Evolutionary conservation across 2,329 filamentous ascomycete genomes (phyloP), one percentile per base, ranked within the genome.

Genomic region (Colletotrichum chrysophilum): DNA sequence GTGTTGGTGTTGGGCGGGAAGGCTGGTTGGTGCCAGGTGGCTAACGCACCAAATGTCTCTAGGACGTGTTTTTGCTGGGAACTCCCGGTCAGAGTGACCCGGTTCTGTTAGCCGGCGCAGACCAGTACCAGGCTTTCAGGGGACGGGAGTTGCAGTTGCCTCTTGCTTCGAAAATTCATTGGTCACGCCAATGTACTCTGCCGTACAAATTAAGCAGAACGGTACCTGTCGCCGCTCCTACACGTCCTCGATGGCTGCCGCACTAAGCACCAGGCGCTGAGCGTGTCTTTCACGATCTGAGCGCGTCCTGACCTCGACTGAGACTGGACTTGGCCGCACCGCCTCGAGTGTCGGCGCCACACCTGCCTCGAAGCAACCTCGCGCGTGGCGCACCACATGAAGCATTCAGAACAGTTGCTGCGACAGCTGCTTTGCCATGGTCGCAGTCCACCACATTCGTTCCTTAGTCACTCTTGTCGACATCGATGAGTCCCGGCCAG

Each of bases 1-100:
- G 74, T 65, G 74, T 76, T 75, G 70, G 74, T 76, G 66, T 76
- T 76, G 48, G 26, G 66, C 55, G 71, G 61, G 52, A 76, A 76
- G 74, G 71, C 76, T 69, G 61, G 65, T 21, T 69, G 61, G 65
- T 21, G 21, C 21, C 18, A 14, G 10, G 14, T 38, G 21, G 66
- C 74, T 76, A 76, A 76, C 74, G 74, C 74, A 75, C 52, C 61
- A 0, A 3, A n/a, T 30, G 74, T 76, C 52, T 36, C 4, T 4
- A 1, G 12, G 10, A 8, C 28, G 52, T 26, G 43, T 28, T 58
- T 67, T 32, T 7, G 48, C 34, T 4, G 18, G 26, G 4, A 5
- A 8, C 8, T 7, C 9, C 8, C 16, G 10, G 38, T 7, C 8
- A 7, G 32, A 13, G 43, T 13, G n/a, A 76, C 74, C 34, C 68